Base-by-base conservation (phyloP, 306 rosid species). In the Malus asiatica region DNA sequence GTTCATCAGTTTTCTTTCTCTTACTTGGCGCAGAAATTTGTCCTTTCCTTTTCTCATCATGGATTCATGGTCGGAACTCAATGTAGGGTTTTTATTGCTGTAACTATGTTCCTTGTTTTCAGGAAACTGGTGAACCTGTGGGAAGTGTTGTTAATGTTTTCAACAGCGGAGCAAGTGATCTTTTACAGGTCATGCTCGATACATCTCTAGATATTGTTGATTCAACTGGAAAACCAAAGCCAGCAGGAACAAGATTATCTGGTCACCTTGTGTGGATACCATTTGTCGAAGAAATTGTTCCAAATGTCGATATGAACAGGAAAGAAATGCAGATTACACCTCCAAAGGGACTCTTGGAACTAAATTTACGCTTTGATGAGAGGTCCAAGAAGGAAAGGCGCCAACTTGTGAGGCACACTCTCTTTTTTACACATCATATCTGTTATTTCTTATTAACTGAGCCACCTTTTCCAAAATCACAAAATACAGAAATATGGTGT, bases 361-460 rank as follows among this genome's bases (percentile, higher is more conserved):
- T 95, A 84, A 95, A 95, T 78, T 82, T 92, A 71, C 89, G 88
- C 68, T 83, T 76, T 82, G 96, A 90, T 66, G 97, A 89, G 61
- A 90, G 91, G 76, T 90, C 97, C 78, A 95, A 95, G 87, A 95
- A 90, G 87, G 98, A 95, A 87, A 89, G 97, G 77, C 97, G 96
- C 80, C 97, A 89, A 81, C 87, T 90, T 87, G 98, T 95, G 88
- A 95, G 98, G 80, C 90, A 84, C 80, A 89, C 86, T 89, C 79
- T 81, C 81, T 81, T 80, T 18, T 79, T 79, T 85, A 48, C 66
- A 45, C 59, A 72, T 65, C 70, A 74, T 75, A 81, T 82, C 58
- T 69, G 68, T 83, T 70, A 77, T 64, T n/a, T 62, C 22, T 46
- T 8, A 4, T 72, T 29, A 52, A 15, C 12, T 51, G 22, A 22